phyloP scores from a whole-genome alignment of 2,329 filamentous ascomycete genomes.

The Aspergillus novoparasiticus region DNA sequence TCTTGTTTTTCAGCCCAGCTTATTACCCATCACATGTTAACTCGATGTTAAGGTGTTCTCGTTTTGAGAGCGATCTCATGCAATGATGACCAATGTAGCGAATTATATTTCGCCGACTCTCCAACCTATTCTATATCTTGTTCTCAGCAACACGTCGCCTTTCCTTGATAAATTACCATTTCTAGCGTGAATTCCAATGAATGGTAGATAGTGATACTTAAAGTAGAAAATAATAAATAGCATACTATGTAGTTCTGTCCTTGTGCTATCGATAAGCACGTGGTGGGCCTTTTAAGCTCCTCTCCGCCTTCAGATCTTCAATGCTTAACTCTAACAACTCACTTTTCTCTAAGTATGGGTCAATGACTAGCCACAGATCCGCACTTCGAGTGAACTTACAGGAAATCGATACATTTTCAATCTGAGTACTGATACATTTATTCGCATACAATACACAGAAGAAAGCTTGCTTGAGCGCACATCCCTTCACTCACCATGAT shows the following conservation, averaged over 20 bases:
- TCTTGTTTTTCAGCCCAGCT: background rate
- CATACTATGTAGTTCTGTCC: background rate
- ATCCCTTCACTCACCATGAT: constrained; percentile 57
- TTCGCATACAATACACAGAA: background rate
- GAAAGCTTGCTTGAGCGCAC: background rate
- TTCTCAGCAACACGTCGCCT: background rate
- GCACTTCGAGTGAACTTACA: background rate
- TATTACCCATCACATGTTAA: background rate
- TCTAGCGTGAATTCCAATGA: background rate
- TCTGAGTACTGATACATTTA: background rate
- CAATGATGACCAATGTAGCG: background rate
- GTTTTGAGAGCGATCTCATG: background rate
- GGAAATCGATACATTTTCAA: background rate
- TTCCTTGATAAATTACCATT: background rate
- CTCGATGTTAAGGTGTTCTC: background rate
- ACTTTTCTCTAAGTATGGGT: background rate
- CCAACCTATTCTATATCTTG: background rate
- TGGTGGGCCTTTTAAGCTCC: constrained; percentile 13
- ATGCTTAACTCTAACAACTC: background rate
- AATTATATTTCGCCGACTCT: background rate
- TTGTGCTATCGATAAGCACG: constrained; percentile 26
- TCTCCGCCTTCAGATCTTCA: background rate
- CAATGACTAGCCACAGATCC: background rate
- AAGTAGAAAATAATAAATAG: no score
- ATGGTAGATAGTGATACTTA: background rate